Base-by-base conservation (phyloP, 2,329 filamentous ascomycete species). In the Ceratocystiopsis minuta region DNA sequence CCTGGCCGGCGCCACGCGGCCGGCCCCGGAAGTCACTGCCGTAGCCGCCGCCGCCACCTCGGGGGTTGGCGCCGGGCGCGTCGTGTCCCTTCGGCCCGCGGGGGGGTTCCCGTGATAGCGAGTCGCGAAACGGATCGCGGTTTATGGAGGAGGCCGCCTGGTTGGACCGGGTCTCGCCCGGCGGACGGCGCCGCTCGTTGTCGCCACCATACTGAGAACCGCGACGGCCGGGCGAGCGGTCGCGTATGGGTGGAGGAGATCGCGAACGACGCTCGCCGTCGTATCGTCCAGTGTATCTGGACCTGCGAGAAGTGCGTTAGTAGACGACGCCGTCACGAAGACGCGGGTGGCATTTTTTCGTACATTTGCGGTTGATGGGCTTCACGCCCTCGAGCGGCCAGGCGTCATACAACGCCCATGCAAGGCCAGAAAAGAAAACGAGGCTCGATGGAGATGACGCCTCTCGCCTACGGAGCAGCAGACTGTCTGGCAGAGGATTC, bases 181-280 rank as follows among this genome's bases (percentile, higher is more conserved):
- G 72, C n/a, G 76, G 77, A 40, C 78, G 73, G 43, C 83, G 73
- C 46, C 80, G 71, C 55, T 87, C 81, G 48, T 68, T 67, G 52
- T 84, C 71, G 51, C 24, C 24, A 10, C 64, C 61, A 48, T 72
- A 75, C 48, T 70, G 65, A 10, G 67, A 64, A 17, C 57, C 60
- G 43, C 70, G 63, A 45, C 77, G 71, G 50, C 75, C 74, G 39
- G 78, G 77, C 20, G 78, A 84, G 50, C 80, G 70, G 53, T 84
- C 78, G 54, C 78, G 67, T 4, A 46, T 37, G 47, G 72, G 67
- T 28, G 24, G 24, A 28, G 24, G 24, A 51, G 70, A 80, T 55
- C 75, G 69, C 48, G 74, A 79, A 59, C 67, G 72, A 55, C 67
- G 71, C 54, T 74, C 70, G 55, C 68, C 65, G 54, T 78, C 74